Evolutionary conservation across 768 basidiomycete species (phyloP).

Genomic region (Agrocybe chaxingu): DNA sequence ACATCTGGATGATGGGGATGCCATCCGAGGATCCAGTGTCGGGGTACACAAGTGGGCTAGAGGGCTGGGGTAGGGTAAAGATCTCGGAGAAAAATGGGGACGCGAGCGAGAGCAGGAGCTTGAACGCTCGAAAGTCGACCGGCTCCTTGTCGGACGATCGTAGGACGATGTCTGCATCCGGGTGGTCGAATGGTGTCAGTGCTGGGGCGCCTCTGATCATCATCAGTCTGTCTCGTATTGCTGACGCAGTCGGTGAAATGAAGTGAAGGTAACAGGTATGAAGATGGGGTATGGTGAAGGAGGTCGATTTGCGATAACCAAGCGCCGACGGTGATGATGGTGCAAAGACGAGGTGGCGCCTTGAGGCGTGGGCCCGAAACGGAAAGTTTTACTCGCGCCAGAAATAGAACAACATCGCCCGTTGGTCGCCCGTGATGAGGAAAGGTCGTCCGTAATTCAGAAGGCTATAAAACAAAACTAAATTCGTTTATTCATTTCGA

Average conservation of each 20-base stretch:
- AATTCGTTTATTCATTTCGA: no score
- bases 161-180: constrained; percentile 50
- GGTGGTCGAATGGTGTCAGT: constrained; percentile 42
- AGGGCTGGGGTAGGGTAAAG: constrained; percentile 40
- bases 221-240: neutral
- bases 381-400: neutral
- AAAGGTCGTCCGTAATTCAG: no score
- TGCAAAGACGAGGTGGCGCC: no score
- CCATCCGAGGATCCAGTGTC: constrained; percentile 18
- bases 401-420: neutral
- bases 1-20: constrained; percentile 42
- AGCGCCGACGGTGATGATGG: no score
- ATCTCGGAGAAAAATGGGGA: constrained; percentile 58
- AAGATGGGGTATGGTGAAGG: neutral
- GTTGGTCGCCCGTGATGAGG: no score
- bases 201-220: constrained; percentile 17
- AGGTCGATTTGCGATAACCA: no score
- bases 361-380: no score
- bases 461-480: no score
- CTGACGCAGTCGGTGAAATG: neutral
- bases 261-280: neutral
- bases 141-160: constrained; percentile 47
- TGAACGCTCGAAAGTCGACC: constrained; percentile 51
- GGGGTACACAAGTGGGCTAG: constrained; percentile 19
- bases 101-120: constrained; percentile 48